phyloP scores from a whole-genome alignment of 768 basidiomycete species.

The Lactifluus rugatus region DNA sequence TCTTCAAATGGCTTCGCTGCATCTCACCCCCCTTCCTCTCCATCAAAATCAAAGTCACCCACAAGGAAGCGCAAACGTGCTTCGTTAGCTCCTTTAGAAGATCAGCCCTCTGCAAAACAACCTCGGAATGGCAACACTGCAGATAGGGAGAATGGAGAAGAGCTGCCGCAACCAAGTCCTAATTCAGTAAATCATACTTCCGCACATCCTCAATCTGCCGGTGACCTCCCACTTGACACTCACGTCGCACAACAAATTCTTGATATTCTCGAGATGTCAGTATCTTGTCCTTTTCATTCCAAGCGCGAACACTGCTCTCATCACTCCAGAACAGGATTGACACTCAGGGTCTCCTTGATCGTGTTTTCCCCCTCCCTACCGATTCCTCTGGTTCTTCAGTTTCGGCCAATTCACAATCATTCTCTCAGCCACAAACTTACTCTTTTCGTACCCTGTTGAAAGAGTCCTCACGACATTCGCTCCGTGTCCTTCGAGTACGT shows the following conservation, averaged over 20 bases:
- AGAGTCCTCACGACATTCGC: conserved; percentile 43
- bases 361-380: conserved; percentile 53
- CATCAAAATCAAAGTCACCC: conserved; percentile 25
- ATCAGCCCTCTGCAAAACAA: conserved; percentile 42
- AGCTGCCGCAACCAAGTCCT: conserved; percentile 19
- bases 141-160: conserved; percentile 28
- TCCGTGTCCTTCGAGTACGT: conserved; percentile 49
- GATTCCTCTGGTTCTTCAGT: conserved; percentile 35
- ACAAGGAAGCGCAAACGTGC: conserved; percentile 64
- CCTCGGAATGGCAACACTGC: conserved; percentile 28
- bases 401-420: conserved; percentile 19
- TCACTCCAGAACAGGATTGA: conserved; percentile 43
- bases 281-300: conserved; percentile 3
- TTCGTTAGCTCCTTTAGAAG: conserved; percentile 36
- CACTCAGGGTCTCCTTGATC: conserved; percentile 68
- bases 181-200: conserved; percentile 19
- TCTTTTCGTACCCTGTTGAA: conserved; percentile 51
- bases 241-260: conserved; percentile 45
- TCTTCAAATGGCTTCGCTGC: conserved; percentile 25
- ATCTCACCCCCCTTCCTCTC: conserved; percentile 12
- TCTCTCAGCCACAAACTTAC: conserved; percentile 25
- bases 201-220: conserved; percentile 30
- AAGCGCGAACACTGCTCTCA: conserved; percentile 8
- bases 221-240: conserved; percentile 38
- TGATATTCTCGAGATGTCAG: conserved; percentile 49